Evolutionary conservation across 306 rosid genomes (phyloP).

Genomic region (Sesbania bispinosa): DNA sequence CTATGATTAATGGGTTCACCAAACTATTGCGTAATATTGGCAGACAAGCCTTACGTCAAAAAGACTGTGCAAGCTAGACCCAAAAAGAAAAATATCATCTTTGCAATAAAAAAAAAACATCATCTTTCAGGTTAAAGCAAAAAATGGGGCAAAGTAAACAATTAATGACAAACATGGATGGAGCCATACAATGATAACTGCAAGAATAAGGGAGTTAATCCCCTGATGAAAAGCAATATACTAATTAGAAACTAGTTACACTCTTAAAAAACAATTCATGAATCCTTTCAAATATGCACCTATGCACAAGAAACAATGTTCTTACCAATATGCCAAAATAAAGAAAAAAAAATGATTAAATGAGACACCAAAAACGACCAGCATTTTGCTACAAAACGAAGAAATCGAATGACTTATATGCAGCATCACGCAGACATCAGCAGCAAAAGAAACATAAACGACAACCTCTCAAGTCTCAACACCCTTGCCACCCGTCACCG

Average conservation of each 20-base stretch:
- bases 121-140: neutral
- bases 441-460: conserved; percentile 31
- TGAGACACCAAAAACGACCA: neutral
- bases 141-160: neutral
- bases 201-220: neutral
- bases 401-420: neutral
- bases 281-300: conserved; percentile 21
- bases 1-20: neutral
- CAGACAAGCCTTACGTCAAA: neutral
- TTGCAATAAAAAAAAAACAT: too few species aligned
- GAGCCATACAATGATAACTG: neutral
- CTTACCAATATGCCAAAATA: conserved; percentile 26
- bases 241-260: conserved; percentile 28
- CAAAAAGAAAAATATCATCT: too few species aligned
- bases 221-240: conserved; percentile 21
- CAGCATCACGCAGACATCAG: conserved; percentile 26
- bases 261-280: conserved; percentile 22
- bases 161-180: neutral
- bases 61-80: neutral
- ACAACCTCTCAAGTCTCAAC: conserved; percentile 31
- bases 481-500: conserved; percentile 37
- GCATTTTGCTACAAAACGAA: neutral
- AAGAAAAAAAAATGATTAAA: neutral
- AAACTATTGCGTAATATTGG: neutral
- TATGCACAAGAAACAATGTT: conserved; percentile 48